Evolutionary conservation across 208 protist genomes (phyloP).

Genomic region (Phytomonas serpens): DNA sequence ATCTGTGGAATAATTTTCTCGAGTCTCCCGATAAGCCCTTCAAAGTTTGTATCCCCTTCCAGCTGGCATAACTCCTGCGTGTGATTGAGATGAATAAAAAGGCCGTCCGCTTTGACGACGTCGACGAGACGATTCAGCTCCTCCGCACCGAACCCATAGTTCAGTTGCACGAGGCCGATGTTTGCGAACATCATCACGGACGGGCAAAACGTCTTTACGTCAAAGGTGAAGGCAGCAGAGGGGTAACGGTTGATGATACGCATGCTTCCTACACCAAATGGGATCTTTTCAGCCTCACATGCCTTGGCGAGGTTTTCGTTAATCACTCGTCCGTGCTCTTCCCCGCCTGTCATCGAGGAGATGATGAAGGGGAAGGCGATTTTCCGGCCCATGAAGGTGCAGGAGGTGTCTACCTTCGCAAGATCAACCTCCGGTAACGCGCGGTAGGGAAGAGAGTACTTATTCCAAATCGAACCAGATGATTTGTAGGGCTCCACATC

Average conservation of each 20-base stretch:
- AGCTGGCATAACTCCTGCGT: slow-evolving; percentile 86
- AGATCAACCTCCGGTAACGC: slow-evolving; percentile 83
- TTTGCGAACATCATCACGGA: slow-evolving; percentile 89
- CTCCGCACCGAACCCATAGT: slow-evolving; percentile 85
- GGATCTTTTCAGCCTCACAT: slow-evolving; percentile 78
- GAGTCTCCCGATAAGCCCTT: slow-evolving; percentile 67
- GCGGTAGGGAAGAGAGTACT: slow-evolving; percentile 80
- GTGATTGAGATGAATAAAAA: slow-evolving; percentile 91
- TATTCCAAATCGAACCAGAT: slow-evolving; percentile 51
- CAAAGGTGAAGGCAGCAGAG: slow-evolving; percentile 72
- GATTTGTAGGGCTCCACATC: slow-evolving; percentile 80
- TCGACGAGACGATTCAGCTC: slow-evolving; percentile 82
- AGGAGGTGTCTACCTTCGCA: slow-evolving; percentile 61
- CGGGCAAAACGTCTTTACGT: slow-evolving; percentile 83
- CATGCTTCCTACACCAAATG: slow-evolving; percentile 89
- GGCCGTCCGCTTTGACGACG: slow-evolving; percentile 72
- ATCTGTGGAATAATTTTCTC: slow-evolving; percentile 61
- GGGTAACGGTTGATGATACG: slow-evolving; percentile 86
- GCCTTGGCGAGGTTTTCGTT: slow-evolving; percentile 88
- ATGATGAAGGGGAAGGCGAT: slow-evolving; percentile 86
- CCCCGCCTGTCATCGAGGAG: slow-evolving; percentile 88
- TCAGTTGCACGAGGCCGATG: slow-evolving; percentile 88
- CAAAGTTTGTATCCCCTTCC: slow-evolving; percentile 90
- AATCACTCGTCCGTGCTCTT: slow-evolving; percentile 83
- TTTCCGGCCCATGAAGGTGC: slow-evolving; percentile 57